Percentiles rank a stretch among this genome's conserved stretches.
These are phyloP conservation scores for Berberis thunbergii DNA, from an alignment of 164 flowering plant genomes.

Conservation along the genomic window DNA sequence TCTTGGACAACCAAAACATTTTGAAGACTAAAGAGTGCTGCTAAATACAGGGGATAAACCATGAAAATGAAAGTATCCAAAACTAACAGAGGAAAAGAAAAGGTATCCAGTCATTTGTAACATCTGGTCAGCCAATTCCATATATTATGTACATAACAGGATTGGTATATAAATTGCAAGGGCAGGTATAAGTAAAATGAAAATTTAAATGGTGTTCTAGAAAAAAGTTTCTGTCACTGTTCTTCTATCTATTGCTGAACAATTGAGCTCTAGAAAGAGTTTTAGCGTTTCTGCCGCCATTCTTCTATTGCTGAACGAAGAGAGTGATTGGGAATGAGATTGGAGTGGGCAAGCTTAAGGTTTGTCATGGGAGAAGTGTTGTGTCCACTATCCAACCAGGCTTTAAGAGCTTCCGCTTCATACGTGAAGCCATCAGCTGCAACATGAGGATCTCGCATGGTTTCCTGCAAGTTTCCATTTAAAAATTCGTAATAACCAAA, in stretches of 20 bases:
- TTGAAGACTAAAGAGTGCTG: no score
- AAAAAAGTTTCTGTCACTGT: no score
- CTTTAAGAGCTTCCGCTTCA: constrained; percentile 67
- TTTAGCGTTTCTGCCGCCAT: constrained; percentile 48
- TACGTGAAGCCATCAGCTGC: constrained; percentile 94
- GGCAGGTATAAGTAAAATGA: no score
- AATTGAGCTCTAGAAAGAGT: not conserved
- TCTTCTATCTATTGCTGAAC: not conserved
- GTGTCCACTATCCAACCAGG: constrained; percentile 72
- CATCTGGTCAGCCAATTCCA: no score
- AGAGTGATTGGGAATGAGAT: constrained; percentile 68
- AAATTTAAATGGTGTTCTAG: no score
- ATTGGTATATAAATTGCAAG: no score
- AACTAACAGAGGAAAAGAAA: no score
- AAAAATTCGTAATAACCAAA: not conserved
- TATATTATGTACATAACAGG: no score
- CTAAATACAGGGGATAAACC: no score
- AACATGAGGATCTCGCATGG: constrained; percentile 79
- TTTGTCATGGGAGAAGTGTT: constrained; percentile 85
- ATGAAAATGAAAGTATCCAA: no score
- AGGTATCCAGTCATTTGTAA: no score
- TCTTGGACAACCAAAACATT: no score
- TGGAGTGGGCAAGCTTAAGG: constrained; percentile 37
- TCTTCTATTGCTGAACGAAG: constrained; percentile 87
- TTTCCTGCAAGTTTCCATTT: constrained; percentile 40